Percentiles rank a stretch among this genome's conserved stretches.
These are phyloP conservation scores for Phaeolepiota aurea DNA, from an alignment of 768 basidiomycete genomes.

Conservation along the genomic window DNA sequence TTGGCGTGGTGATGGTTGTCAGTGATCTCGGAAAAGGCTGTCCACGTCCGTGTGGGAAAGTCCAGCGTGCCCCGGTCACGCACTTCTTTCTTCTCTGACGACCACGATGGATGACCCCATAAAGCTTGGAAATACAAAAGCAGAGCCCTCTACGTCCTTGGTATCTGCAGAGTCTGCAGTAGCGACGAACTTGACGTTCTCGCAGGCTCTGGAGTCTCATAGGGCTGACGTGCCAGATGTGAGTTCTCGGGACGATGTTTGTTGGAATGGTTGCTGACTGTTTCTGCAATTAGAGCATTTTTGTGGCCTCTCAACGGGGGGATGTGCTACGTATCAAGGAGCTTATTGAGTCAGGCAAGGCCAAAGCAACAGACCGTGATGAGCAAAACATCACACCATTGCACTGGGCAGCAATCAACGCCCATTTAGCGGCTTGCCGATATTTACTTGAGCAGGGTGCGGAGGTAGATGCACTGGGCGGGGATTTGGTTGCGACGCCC, in stretches of 20 bases:
- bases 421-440: conserved; percentile 82
- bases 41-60: too few species aligned
- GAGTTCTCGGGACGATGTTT: conserved; percentile 8
- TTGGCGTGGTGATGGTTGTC: too few species aligned
- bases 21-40: too few species aligned
- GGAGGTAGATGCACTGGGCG: conserved; percentile 89
- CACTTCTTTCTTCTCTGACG: neutral
- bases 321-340: conserved; percentile 58
- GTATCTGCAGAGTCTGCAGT: conserved; percentile 38
- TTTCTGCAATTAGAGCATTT: conserved; percentile 47
- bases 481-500: conserved; percentile 90
- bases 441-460: conserved; percentile 89
- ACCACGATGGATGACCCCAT: conserved; percentile 27
- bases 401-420: conserved; percentile 98
- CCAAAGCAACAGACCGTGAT: conserved; percentile 72
- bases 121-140: conserved; percentile 33
- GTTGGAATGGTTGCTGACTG: conserved; percentile 3
- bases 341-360: conserved; percentile 65
- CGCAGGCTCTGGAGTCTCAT: conserved; percentile 29
- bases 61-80: too few species aligned
- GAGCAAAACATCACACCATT: conserved; percentile 89
- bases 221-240: conserved; percentile 30
- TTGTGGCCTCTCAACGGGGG: conserved; percentile 83
- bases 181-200: conserved; percentile 37
- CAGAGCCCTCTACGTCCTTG: conserved; percentile 39